A percentile compares a stretch with the other conserved stretches of the same genome.
These are phyloP conservation scores for Blastobotrys malaysiensis DNA, from an alignment of 1,139 yeast species.

Conservation along the genomic window DNA sequence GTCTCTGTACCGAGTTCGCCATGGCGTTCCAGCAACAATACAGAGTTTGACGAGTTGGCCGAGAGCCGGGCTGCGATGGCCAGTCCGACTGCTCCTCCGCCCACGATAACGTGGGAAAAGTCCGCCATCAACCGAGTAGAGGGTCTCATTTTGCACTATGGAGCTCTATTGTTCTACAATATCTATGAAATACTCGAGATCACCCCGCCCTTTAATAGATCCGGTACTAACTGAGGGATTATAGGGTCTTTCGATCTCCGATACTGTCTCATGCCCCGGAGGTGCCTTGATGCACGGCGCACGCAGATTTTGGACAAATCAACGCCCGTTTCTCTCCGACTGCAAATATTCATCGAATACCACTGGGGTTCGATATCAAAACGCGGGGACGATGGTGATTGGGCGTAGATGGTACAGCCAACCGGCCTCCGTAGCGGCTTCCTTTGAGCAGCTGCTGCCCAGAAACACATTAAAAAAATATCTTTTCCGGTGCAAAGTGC, in stretches of 20 bases:
- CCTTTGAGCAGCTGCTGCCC: slow-evolving; percentile 17
- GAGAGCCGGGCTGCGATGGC: slow-evolving; percentile 71
- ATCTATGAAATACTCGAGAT: no score
- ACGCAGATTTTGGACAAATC: slow-evolving; percentile 1
- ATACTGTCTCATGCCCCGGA: not conserved
- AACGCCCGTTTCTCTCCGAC: not conserved
- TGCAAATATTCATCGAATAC: no score
- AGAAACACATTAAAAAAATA: slow-evolving; percentile 24
- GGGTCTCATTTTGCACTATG: slow-evolving; percentile 7
- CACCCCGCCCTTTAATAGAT: no score
- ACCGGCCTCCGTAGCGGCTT: not conserved
- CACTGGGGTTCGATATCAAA: no score
- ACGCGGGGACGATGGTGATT: not conserved
- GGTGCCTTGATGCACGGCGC: not conserved
- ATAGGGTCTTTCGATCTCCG: not conserved
- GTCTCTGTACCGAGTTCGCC: slow-evolving; percentile 67
- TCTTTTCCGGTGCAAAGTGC: slow-evolving; percentile 28
- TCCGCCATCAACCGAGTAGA: slow-evolving; percentile 33
- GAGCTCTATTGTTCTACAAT: no score
- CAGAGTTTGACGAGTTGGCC: slow-evolving; percentile 42
- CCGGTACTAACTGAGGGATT: not conserved
- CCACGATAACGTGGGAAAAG: slow-evolving; percentile 74
- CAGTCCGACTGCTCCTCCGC: slow-evolving; percentile 86
- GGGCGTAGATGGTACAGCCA: not conserved
- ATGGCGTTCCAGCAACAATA: slow-evolving; percentile 67